Percentiles rank a stretch among this genome's conserved stretches.
phyloP scores from a whole-genome alignment of 2,329 filamentous ascomycete genomes.

The Pseudocercospora pini-densiflorae region DNA sequence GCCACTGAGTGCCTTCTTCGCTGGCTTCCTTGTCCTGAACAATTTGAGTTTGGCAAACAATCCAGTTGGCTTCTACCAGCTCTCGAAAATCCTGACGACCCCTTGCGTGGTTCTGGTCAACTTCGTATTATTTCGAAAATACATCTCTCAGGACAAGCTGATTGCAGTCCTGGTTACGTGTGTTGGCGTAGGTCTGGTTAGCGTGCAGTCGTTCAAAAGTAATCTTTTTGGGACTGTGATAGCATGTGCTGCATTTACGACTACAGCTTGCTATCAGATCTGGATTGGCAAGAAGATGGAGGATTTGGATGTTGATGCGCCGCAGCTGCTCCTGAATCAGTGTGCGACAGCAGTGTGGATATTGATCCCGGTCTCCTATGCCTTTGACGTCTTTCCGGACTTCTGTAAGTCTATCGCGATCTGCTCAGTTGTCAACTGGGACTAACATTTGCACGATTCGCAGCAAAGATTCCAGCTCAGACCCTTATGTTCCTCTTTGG shows the following conservation, averaged over 20 bases:
- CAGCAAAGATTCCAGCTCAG: conserved; percentile 5
- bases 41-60: conserved; percentile 17
- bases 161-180: conserved; percentile 15
- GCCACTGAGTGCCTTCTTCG: conserved; percentile 17
- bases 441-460: neutral
- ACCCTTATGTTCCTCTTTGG: conserved; percentile 12
- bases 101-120: conserved; percentile 14
- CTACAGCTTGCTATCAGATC: conserved; percentile 20
- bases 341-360: conserved; percentile 6
- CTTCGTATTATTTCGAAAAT: conserved; percentile 11
- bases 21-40: conserved; percentile 14
- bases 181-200: conserved; percentile 12
- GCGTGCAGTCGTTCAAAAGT: conserved; percentile 10
- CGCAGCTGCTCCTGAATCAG: conserved; percentile 18
- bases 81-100: conserved; percentile 16
- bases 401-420: neutral
- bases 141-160: conserved; percentile 4
- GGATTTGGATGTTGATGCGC: conserved; percentile 15
- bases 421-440: neutral
- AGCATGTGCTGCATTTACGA: conserved; percentile 17
- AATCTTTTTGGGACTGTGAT: conserved; percentile 10
- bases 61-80: conserved; percentile 17
- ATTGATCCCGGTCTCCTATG: conserved; percentile 5
- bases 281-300: conserved; percentile 21
- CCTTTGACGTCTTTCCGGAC: conserved; percentile 14